Evolutionary conservation across 768 basidiomycete genomes (phyloP), one percentile per base, ranked within the genome.

Genomic region (Russula olivacea): DNA sequence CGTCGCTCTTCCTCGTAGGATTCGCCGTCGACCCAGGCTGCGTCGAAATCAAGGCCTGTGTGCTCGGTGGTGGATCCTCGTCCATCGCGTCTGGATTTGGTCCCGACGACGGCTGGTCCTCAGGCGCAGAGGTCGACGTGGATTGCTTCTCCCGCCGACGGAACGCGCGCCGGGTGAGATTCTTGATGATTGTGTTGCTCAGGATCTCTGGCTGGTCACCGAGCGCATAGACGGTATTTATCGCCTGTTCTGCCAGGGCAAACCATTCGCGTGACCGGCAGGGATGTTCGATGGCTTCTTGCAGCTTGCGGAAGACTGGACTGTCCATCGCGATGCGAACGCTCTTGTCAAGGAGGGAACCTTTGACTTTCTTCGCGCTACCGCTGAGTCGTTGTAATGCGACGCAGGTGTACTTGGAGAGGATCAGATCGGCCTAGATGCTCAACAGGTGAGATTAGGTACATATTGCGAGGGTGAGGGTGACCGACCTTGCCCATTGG

Each of bases 321-420:
- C 86, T 89, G 41, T 89, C 86, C 90, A 97, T 98, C 10, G 88
- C 86, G 61, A 93, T 77, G 3, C 96, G 86, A 57, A 91, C 79
- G 2, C 86, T 88, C 69, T 91, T 93, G 77, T 97, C 91, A 21
- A 85, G 77, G 9, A 97, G 81, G 0, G 94, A 98, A 4, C 95
- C 96, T 79, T 99, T 99, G 64, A 99, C 84, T 72, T 98, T 99
- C 79, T 99, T 99, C 32, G 85, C 91, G 68, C 91, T 95, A 2
- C 97, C 97, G 54, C 92, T 92, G 10, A 99, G 78, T 0, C 97
- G 83, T 66, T 96, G 93, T 48, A 98, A 76, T 0, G 94, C 93
- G 55, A 98, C 84, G 71, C 93, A 98, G 0, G 94, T 97, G 71
- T 97, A 98, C 51, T 91, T 81, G 0, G 95, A 94, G 19, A 98